Base-by-base conservation (phyloP, 371 early-diverging fungal species). In the Smittium culicis region DNA sequence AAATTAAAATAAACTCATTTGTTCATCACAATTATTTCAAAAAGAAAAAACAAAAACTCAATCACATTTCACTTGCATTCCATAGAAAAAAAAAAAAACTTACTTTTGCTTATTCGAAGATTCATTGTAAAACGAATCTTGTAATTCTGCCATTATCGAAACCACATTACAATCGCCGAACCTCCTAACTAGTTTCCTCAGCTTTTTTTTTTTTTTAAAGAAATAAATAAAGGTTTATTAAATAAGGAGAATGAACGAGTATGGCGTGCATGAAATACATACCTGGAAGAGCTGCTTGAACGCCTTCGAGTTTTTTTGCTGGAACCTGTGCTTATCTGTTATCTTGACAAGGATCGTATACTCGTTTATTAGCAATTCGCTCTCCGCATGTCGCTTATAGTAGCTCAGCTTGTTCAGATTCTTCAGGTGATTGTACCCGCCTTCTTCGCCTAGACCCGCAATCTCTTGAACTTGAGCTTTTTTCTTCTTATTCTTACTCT, bases 231-330 rank as follows among this genome's bases (percentile, higher is more conserved):
- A 33, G 29, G 28, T 29, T 24, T 31, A 17, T 62, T 2, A 27
- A 29, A 32, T 11, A 34, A 62, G 3, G 5, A n/a, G 24, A 8
- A 62, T 31, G 59, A n/a, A n/a, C n/a, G n/a, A n/a, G n/a, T n/a
- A n/a, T n/a, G n/a, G n/a, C n/a, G n/a, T n/a, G n/a, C n/a, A n/a
- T n/a, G 25, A 28, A 16, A 28, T n/a, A 59, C 63, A 2, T 29
- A 62, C 63, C 63, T 62, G 8, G 3, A 5, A 11, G n/a, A 62
- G 31, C 34, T 62, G 28, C 34, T 62, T 62, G 31, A 8, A 62
- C 11, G 24, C 17, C 34, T 32, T 33, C 14, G 29, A 2, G 2
- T 27, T 62, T 31, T 34, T 29, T 62, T 62, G 63, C 34, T 62
- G 63, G 17, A 11, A 27, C 14, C 63, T 27, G 34, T 62, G 34